phyloP scores from a whole-genome alignment of 78 protist species.

The Emiliania huxleyi region DNA sequence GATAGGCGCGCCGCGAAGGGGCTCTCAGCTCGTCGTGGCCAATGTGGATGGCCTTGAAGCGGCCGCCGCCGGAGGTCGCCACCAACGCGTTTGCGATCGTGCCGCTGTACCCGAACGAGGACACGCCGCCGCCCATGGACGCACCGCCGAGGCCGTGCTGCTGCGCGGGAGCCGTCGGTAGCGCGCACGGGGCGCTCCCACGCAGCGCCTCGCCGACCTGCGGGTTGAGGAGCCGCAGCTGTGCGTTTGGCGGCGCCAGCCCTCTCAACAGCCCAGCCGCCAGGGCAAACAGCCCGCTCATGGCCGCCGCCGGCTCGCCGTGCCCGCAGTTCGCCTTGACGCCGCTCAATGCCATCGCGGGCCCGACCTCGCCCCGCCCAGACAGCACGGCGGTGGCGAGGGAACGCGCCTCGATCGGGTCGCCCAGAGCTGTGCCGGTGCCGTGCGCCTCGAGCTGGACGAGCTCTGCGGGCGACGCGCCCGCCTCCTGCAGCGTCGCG shows the following conservation, averaged over 20 bases:
- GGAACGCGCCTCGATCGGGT: background rate
- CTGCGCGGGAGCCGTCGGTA: too few relatives aligned
- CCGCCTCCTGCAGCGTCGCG: background rate
- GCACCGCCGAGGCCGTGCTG: background rate
- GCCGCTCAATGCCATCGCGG: slow-evolving; percentile 33
- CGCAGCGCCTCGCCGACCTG: background rate
- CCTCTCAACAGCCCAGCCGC: background rate
- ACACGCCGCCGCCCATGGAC: background rate
- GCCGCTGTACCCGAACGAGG: slow-evolving; percentile 16
- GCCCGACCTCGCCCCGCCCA: background rate
- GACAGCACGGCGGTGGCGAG: background rate
- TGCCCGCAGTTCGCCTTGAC: slow-evolving; percentile 79
- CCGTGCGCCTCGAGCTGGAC: background rate
- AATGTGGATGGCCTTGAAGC: too few relatives aligned
- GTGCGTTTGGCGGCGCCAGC: background rate
- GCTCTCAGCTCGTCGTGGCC: background rate
- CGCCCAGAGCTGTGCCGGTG: background rate
- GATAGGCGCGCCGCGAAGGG: background rate
- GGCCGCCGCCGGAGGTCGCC: too few relatives aligned
- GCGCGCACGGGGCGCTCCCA: background rate
- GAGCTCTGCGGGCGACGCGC: background rate
- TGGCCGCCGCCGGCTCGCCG: slow-evolving; percentile 52
- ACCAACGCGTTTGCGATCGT: slow-evolving; percentile 4
- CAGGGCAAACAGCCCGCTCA: background rate
- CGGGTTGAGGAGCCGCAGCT: background rate